Evolutionary conservation across 106 monocot genomes (phyloP), one percentile per base, ranked within the genome.

Genomic region (Dendrobium officinale): DNA sequence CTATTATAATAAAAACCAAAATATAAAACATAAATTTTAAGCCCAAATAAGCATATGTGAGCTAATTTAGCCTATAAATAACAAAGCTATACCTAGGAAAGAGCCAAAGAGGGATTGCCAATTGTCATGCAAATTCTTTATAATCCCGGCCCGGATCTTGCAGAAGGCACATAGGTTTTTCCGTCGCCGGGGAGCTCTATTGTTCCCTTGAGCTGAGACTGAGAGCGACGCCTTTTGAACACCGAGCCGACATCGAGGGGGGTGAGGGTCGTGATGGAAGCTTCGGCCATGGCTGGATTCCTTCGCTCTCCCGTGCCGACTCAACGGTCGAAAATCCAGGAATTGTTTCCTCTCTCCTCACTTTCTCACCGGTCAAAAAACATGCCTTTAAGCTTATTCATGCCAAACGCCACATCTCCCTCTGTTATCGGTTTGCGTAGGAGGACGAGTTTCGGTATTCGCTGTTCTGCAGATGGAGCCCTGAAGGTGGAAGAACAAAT

Each of bases 231-330:
- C 51, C 51, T 51, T 51, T 13, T 9, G 7, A 45, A 45, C 45
- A 51, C 51, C 10, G 1, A 10, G 51, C 51, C 13, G 51, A 51
- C 24, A 64, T 22, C 26, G 64, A 26, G n/a, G n/a, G 26, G 18
- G 24, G 5, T 7, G 33, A 1, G 70, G 70, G 17, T 77, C 79
- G 29, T 9, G 59, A 88, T 85, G 86, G 88, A 91, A 42, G 79
- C 83, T 22, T 75, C 85, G 17, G 66, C 88, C 37, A 85, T 88
- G 78, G 70, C 81, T 42, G 85, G 86, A 78, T 88, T 81, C 20
- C 74, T 83, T 68, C 51, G 67, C 75, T 56, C 75, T 58, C 73
- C 9, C 4, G 19, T 61, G 29, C 54, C 83, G 47, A 67, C 33
- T 33, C 80, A 55, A 17, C 33, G 9, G n/a, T 11, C 48, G 48